Conservation (phyloP, 1,284 basidiomycete genomes). For the Ceratobasidium sp. region DNA sequence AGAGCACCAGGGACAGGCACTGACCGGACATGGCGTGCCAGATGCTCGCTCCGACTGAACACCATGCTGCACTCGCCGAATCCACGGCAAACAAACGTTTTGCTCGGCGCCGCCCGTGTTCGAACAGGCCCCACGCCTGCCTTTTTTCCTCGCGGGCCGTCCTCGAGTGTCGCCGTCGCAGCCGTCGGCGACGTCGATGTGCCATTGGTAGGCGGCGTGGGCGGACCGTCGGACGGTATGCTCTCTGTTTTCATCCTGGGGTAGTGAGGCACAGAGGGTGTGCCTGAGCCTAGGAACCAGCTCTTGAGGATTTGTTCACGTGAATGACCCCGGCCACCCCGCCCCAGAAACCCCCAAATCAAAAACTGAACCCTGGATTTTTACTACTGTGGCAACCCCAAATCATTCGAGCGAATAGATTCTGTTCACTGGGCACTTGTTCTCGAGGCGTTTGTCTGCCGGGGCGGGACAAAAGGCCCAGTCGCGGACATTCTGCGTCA, state of each 20-base stretch:
- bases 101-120: conserved; percentile 72
- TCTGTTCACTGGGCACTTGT: no score
- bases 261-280: conserved; percentile 6
- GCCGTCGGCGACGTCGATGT: conserved; percentile 5
- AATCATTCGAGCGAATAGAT: not conserved
- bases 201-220: conserved; percentile 21
- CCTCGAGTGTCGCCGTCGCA: not conserved
- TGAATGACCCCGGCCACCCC: conserved; percentile 2
- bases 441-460: not conserved
- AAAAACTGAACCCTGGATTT: no score
- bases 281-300: conserved; percentile 11
- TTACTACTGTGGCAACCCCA: not conserved
- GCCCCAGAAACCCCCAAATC: not conserved
- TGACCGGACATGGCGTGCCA: conserved; percentile 92
- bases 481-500: not conserved
- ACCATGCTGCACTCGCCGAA: conserved; percentile 97
- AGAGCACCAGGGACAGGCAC: conserved; percentile 17
- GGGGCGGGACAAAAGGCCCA: not conserved
- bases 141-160: conserved; percentile 22
- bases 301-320: conserved; percentile 2
- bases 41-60: conserved; percentile 92
- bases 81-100: conserved; percentile 93
- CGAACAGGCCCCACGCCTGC: conserved; percentile 22
- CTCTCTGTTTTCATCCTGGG: conserved; percentile 18
- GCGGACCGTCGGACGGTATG: not conserved